Base-by-base conservation (phyloP, 1,284 basidiomycete genomes). In the Entoloma clypeatum region DNA sequence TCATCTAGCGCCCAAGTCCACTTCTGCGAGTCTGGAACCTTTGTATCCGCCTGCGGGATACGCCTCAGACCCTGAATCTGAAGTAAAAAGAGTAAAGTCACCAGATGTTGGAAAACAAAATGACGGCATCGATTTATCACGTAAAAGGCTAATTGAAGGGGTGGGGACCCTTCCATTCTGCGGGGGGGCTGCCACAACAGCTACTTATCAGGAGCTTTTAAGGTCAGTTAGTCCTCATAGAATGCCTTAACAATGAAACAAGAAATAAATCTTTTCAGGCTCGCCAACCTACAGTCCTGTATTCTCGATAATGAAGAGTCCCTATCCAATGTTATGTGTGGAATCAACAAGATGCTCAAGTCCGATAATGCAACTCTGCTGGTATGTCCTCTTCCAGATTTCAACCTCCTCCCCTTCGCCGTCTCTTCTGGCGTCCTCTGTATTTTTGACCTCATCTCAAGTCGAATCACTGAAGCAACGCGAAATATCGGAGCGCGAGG, bases 31-130 rank as follows among this genome's bases (percentile, higher is more conserved):
- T 33, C 66, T n/a, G n/a, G n/a, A 68, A 28, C 68, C 74, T 17
- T 69, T 72, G 30, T 71, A 75, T 13, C 72, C 73, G 13, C 72
- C 75, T 8, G 63, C 64, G 45, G 86, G 77, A 16, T 87, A 81
- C 58, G 76, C 70, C 33, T 89, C 83, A 4, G 86, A 86, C 54
- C 79, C 79, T 32, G 86, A 86, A 63, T 64, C 62, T 17, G 71
- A 71, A 23, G 53, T 67, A 9, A 59, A 66, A 29, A 71, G 61
- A 51, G 61, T 59, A 19, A 65, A 62, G 41, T 63, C 59, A 49
- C 49, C 30, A 36, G 54, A 25, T 25, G 57, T 21, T 44, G 25
- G n/a, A 31, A n/a, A 29, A 36, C 21, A 36, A 37, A 13, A 45
- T 16, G 53, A 52, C 30, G 46, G 47, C 10, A 39, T 50, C 19